These are phyloP conservation scores for Sinapis alba DNA, from an alignment of 441 rosid genomes.

Conservation along the genomic window DNA sequence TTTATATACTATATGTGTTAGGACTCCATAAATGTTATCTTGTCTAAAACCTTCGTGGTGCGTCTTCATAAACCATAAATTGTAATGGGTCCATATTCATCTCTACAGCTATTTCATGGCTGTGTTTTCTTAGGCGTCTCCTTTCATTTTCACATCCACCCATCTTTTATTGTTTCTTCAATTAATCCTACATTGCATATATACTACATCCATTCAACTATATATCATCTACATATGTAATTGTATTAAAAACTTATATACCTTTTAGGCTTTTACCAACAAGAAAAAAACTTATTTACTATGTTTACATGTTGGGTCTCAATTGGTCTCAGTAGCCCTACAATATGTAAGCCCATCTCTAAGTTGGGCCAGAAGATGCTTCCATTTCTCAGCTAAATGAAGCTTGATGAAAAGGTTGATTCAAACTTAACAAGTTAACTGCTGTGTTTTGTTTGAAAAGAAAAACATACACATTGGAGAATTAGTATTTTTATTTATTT, in stretches of 20 bases:
- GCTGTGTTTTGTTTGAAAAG: not conserved
- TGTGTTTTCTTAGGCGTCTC: conserved; percentile 35
- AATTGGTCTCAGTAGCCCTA: not conserved
- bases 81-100: conserved; percentile 35
- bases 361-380: conserved; percentile 6
- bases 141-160: conserved; percentile 24
- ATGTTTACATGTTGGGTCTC: not conserved
- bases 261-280: not conserved
- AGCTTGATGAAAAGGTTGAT: not conserved
- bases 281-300: not conserved
- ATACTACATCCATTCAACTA: not conserved
- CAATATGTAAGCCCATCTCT: conserved; percentile 5
- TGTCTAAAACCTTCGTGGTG: conserved; percentile 7
- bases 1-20: not conserved
- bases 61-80: conserved; percentile 27
- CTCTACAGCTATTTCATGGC: conserved; percentile 41
- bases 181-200: not conserved
- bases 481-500: not conserved
- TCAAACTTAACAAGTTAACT: not conserved
- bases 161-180: not conserved
- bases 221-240: not conserved
- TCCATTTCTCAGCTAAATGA: not conserved
- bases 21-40: conserved; percentile 32
- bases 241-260: not conserved
- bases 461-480: not conserved